Evolutionary conservation across 495 filamentous ascomycete genomes (phyloP), one percentile per base, ranked within the genome.

Genomic region (Aspergillus conjunctus): DNA sequence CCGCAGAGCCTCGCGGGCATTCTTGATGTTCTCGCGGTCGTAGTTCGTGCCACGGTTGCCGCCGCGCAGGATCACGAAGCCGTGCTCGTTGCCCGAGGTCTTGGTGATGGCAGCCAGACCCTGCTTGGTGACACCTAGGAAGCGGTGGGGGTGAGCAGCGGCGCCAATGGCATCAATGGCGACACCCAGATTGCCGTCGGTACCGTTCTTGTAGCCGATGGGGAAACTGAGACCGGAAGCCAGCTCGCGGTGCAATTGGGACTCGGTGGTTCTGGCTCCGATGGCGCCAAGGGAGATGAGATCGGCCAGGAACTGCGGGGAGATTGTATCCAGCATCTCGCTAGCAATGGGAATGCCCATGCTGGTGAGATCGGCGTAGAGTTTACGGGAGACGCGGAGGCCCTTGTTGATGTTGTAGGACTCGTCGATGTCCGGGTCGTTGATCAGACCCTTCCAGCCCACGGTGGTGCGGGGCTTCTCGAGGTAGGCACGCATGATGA

Each of bases 361-460:
- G 55, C 80, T 80, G 46, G 93, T 98, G 55, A 98, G 81, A 66
- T 98, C 90, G 66, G 86, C 83, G 84, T 97, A 98, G 66, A 98
- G 82, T 77, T 95, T 86, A 57, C 94, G 79, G 18, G 88, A 91
- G 51, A 96, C 85, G 30, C 92, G 86, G 48, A 98, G 85, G 22
- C 94, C 94, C 83, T 98, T 98, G 85, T 98, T 98, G 83, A 98
- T 98, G 81, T 96, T 85, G 88, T 87, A 98, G 73, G 89, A 91
- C 77, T 96, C 87, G 73, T 98, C 91, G 73, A 98, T 96, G 65
- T 98, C 94, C 1, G 94, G 94, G 69, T 98, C 94, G 76, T 98
- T 98, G 81, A 98, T 97, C 66, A 98, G 83, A 30, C 94, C 94
- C 77, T 98, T 98, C 94, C 94, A 98, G 66, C 94, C 94, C 37